A percentile compares a stretch with the other conserved stretches of the same genome.
Conservation (phyloP, 148 eudicot genomes). For the Chenopodium formosanum region DNA sequence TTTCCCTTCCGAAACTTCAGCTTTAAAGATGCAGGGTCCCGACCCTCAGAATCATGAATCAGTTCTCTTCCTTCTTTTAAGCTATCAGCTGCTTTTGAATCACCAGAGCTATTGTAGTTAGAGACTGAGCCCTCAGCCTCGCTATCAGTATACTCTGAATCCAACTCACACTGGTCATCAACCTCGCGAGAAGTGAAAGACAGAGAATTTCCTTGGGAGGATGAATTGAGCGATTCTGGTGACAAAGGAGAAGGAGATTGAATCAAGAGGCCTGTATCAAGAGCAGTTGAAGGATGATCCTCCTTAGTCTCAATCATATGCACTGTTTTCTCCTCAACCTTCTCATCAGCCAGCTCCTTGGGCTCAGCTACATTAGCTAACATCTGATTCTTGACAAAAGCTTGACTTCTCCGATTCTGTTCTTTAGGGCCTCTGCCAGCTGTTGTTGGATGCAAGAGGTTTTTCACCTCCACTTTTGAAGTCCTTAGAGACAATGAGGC, state of each 20-base stretch:
- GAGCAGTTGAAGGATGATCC: constrained; percentile 21
- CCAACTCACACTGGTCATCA: constrained; percentile 31
- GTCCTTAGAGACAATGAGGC: constrained; percentile 27
- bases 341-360: constrained; percentile 26
- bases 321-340: constrained; percentile 53
- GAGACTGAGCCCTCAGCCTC: constrained; percentile 39
- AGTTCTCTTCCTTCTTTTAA: background rate
- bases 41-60: constrained; percentile 28
- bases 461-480: constrained; percentile 36
- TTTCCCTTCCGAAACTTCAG: constrained; percentile 70
- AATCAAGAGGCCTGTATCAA: constrained; percentile 13
- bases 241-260: constrained; percentile 38
- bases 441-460: constrained; percentile 27
- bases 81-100: constrained; percentile 14
- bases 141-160: constrained; percentile 35
- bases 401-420: constrained; percentile 13
- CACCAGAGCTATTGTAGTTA: constrained; percentile 3
- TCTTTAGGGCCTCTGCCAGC: constrained; percentile 31
- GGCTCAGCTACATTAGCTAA: constrained; percentile 25
- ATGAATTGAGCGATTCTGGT: constrained; percentile 34
- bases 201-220: constrained; percentile 35
- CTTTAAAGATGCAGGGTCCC: constrained; percentile 33
- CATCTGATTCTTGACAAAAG: constrained; percentile 37
- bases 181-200: constrained; percentile 43
- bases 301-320: constrained; percentile 38